Base-by-base conservation (phyloP, 164 flowering plant genomes). In the Cinnamomum micranthum region DNA sequence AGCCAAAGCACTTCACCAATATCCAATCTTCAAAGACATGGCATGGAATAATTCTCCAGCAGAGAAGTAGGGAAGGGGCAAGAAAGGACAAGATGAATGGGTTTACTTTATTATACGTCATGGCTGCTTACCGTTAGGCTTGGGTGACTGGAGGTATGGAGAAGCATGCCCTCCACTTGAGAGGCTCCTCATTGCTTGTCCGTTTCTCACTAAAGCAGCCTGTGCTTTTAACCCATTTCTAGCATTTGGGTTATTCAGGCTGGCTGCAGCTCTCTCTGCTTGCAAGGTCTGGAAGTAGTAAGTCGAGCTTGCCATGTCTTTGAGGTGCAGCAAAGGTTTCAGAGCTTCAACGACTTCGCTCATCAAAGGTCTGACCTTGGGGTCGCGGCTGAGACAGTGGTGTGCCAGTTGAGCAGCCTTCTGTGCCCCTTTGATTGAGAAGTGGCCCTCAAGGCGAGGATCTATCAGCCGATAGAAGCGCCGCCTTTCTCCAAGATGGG, bases 301-400 rank as follows among this genome's bases (percentile, higher is more conserved):
- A 1, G 95, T 89, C 19, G 95, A 87, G 84, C 92, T 88, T 24
- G 97, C 97, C 97, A 91, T 92, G 87, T 91, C 97, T 80, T 88
- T 92, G 73, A 92, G 93, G 75, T 84, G 85, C 33, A 82, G 86
- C 51, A 92, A 84, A 51, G 97, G 93, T 75, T 86, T 91, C 63
- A 92, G 80, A 59, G 77, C 88, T 81, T 89, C 95, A 11, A 92
- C 93, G 20, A 92, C 91, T 77, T 92, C 91, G 51, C 95, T 88
- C 97, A 92, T 92, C 15, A 87, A 78, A 17, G 93, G 97, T 73
- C 95, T 79, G 58, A 81, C 87, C 82, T 91, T 91, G 6, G 94
- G 94, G 71, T 91, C 97, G 50, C 97, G 86, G 81, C 91, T 90
- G 68, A 91, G 91, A 74, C 97, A 91, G 68, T 85, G 90, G 24